Conservation (phyloP, 768 basidiomycete genomes). For the Sutorius australiensis region DNA sequence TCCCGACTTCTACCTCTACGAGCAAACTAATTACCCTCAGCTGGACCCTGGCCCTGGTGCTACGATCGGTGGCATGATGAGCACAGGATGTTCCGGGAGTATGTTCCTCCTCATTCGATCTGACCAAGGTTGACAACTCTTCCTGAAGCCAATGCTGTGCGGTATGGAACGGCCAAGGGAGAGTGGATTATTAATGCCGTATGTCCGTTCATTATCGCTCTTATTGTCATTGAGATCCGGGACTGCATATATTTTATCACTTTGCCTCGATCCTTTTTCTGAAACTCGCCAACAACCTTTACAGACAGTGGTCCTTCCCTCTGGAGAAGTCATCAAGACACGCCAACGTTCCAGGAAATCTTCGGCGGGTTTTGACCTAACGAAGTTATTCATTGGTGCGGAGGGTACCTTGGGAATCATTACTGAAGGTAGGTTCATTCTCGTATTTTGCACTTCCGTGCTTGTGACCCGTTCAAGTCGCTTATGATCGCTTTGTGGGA, state of each 20-base stretch:
- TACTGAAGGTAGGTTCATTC: constrained; percentile 59
- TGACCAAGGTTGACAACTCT: constrained; percentile 15
- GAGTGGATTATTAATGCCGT: constrained; percentile 91
- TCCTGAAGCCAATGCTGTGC: constrained; percentile 64
- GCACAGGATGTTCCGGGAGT: constrained; percentile 86
- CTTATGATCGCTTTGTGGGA: neutral
- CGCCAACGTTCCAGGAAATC: constrained; percentile 75
- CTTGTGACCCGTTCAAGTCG: neutral
- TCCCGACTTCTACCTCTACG: neutral
- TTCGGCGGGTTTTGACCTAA: constrained; percentile 82
- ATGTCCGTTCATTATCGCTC: constrained; percentile 17
- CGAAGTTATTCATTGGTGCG: constrained; percentile 84
- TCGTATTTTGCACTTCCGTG: neutral
- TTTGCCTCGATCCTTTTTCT: neutral
- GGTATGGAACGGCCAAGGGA: constrained; percentile 84
- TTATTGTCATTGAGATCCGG: neutral
- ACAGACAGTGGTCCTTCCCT: constrained; percentile 85
- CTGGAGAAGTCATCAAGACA: constrained; percentile 89
- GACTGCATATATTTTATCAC: neutral
- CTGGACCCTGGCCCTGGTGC: constrained; percentile 76
- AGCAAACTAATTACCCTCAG: constrained; percentile 33
- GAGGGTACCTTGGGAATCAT: constrained; percentile 82
- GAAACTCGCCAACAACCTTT: neutral
- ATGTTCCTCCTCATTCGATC: constrained; percentile 19
- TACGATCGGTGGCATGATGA: constrained; percentile 83